phyloP scores from a whole-genome alignment of 192 early-diverging fungal genomes.

The Kickxella alabastrina region DNA sequence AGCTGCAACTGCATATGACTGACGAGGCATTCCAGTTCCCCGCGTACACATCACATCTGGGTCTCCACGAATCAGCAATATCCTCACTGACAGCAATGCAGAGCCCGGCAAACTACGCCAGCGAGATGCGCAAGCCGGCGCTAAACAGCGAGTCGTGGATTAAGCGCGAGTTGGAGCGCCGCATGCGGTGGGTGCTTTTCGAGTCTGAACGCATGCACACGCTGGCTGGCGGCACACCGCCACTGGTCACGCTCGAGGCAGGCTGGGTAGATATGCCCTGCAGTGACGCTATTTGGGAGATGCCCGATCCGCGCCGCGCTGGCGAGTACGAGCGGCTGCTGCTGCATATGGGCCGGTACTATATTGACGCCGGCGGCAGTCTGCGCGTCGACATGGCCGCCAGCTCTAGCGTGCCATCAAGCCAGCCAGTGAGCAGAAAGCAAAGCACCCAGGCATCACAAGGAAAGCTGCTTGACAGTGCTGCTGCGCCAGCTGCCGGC shows the following conservation, averaged over 20 bases:
- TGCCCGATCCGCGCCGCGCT: slow-evolving; percentile 28
- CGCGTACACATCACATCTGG: slow-evolving; percentile 51
- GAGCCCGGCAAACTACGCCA: slow-evolving; percentile 47
- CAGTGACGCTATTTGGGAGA: slow-evolving; percentile 49
- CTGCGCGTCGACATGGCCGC: slow-evolving; percentile 46
- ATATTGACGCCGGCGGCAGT: slow-evolving; percentile 48
- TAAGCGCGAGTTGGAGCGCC: slow-evolving; percentile 44
- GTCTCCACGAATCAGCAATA: slow-evolving; percentile 46
- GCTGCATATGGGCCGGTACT: slow-evolving; percentile 52
- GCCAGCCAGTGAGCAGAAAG: neutral
- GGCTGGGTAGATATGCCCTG: slow-evolving; percentile 54
- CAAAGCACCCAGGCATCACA: slow-evolving; percentile 4
- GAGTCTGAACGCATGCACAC: slow-evolving; percentile 49
- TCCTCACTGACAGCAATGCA: slow-evolving; percentile 40
- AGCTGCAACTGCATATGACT: slow-evolving; percentile 49
- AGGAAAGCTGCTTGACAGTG: neutral
- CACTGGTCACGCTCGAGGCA: slow-evolving; percentile 48
- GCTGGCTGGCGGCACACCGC: slow-evolving; percentile 43
- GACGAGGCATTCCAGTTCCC: slow-evolving; percentile 53
- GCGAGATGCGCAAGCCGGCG: slow-evolving; percentile 40
- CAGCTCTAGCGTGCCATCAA: slow-evolving; percentile 6
- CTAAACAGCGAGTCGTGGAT: slow-evolving; percentile 43
- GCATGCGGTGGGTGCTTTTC: slow-evolving; percentile 50
- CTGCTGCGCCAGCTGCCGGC: neutral
- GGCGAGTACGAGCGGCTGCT: slow-evolving; percentile 51